Base-by-base conservation (phyloP, 345 rosid species). In the Brassica carinata region DNA sequence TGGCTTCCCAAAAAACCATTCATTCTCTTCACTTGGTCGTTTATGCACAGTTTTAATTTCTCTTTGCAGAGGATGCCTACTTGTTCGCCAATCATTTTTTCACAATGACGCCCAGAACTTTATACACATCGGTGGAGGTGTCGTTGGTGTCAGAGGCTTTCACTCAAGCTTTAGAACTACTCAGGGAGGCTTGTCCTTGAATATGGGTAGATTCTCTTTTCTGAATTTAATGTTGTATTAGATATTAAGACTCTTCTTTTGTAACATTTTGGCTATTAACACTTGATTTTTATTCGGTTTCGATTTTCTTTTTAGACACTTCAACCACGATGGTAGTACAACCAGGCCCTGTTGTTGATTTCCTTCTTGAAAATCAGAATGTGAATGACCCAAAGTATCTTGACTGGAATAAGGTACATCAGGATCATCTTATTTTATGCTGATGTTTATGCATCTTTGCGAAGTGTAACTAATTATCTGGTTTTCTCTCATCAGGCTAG, bases 51-150 rank as follows among this genome's bases (percentile, higher is more conserved):
- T 31, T 71, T 5, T 67, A 19, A 17, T 18, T 62, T 68, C 48
- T 73, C 30, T 59, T 76, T 85, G 73, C 80, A 96, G 98, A 84
- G 97, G 98, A 61, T 96, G 99, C 85, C 93, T 77, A 53, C 85
- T 83, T 36, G 85, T 83, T 36, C 83, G 83, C 55, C 85, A 83
- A 13, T 83, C 83, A 2, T 79, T 75, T 33, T 83, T 83, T 3
- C 83, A 83, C 67, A 67, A 71, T 29, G 83, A 83, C 1, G 19
- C 45, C 2, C 3, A 4, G 1, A 83, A 83, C 38, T 75, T 58
- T 61, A 53, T 69, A 15, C 3, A 31, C 5, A 66, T 83, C 0
- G 83, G 85, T 29, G 81, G 81, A 75, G 83, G 85, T 66, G 81
- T 83, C 15, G 3, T 63, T 23, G 83, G 85, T 40, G 73, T 73